A percentile compares a stretch with the other conserved stretches of the same genome.
These are phyloP conservation scores for Rostrohypoxylon terebratum DNA, from an alignment of 495 filamentous ascomycete genomes.

Conservation along the genomic window DNA sequence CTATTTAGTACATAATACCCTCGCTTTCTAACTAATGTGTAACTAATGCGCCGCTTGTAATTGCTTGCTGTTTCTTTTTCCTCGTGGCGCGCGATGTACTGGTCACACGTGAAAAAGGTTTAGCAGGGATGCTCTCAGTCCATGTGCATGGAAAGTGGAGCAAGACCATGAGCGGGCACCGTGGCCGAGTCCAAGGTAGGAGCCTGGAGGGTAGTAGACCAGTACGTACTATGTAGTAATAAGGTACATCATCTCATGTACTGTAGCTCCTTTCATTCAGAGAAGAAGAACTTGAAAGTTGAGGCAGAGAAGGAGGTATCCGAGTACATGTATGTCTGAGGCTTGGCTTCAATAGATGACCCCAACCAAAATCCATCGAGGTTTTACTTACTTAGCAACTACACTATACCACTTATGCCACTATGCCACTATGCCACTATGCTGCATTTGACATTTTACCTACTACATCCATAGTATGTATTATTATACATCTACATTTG, in stretches of 20 bases:
- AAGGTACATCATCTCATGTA: conserved; percentile 38
- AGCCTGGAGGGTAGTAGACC: no score
- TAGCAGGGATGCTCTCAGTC: conserved; percentile 33
- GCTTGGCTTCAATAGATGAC: conserved; percentile 8
- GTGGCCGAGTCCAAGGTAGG: conserved; percentile 33
- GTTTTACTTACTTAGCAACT: neutral
- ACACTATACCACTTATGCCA: no score
- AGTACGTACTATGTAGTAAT: no score
- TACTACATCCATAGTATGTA: no score
- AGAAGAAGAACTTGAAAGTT: no score
- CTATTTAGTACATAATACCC: conserved; percentile 1
- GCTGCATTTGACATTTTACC: no score
- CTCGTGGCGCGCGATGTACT: conserved; percentile 42
- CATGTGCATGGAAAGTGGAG: conserved; percentile 45
- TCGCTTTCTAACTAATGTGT: conserved; percentile 32
- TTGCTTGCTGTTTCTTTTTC: conserved; percentile 44
- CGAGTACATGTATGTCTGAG: conserved; percentile 14
- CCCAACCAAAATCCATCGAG: conserved; percentile 3
- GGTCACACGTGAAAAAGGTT: conserved; percentile 45
- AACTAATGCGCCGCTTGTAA: conserved; percentile 37
- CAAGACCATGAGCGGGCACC: conserved; percentile 39
- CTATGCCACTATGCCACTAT: neutral
- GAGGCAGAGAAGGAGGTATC: neutral
- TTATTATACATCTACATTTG: no score
- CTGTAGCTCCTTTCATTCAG: conserved; percentile 5